Base-by-base conservation (phyloP, 805 yeast genomes). In the Sugiyamaella americana region DNA sequence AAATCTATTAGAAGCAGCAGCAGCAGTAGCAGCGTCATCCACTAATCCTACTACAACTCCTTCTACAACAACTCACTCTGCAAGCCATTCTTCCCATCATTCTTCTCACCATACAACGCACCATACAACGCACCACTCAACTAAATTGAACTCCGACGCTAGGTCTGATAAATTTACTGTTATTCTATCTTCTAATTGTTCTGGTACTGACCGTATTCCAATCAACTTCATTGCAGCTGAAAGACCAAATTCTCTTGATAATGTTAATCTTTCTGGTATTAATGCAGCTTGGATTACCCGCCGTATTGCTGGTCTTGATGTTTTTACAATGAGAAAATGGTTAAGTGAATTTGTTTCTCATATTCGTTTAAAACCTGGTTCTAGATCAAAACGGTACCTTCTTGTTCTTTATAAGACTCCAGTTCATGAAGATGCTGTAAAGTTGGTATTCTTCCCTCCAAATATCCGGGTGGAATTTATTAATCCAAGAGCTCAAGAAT, bases 201-300 rank as follows among this genome's bases (percentile, higher is more conserved):
- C 51, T 3, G 51, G 51, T 10, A 29, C 39, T n/a, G 51, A 47
- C 17, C 26, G 51, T 11, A 18, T 47, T n/a, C 51, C 51, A 11
- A 19, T 47, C 20, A 38, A 47, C 44, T 34, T 47, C 17, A 36
- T 47, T 18, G 47, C 47, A 16, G n/a, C 51, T 3, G 43, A 44
- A 19, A 20, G 30, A 16, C 51, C 47, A n/a, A 13, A 26, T 6
- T 42, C 51, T 21, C 29, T 47, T 10, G 29, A 47, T 4, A 41
- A 41, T 21, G 40, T 44, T 16, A 44, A 44, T 19, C 19, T 44
- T 19, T 26, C 39, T 6, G 26, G 22, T n/a, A 30, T 44, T 4
- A 21, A 32, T n/a, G 47, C 47, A 17, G 29, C 24, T 13, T 44
- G 47, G 47, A 37, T 29, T 19, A 37, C 44, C 16, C 41, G 47